Conservation (phyloP, 2,329 filamentous ascomycete species). For the Alternaria novae-zelandiae region DNA sequence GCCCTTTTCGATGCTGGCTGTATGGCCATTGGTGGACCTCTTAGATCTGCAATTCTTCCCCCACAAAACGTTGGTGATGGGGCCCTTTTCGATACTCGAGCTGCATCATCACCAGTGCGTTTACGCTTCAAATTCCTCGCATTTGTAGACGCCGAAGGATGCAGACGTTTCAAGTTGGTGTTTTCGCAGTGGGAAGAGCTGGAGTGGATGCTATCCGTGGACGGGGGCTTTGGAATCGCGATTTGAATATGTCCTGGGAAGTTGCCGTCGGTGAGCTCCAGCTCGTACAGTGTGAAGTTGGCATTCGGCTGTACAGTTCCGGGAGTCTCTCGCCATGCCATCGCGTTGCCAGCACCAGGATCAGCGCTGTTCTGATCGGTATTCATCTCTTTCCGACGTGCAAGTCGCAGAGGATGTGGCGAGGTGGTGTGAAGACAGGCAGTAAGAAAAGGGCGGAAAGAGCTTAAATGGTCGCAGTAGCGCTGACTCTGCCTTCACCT, state of each 20-base stretch:
- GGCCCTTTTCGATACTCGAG: not conserved
- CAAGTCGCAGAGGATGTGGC: not conserved
- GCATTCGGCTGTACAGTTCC: not conserved
- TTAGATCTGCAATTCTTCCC: too few relatives aligned
- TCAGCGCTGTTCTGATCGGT: not conserved
- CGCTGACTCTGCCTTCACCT: not conserved
- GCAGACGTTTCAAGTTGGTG: not conserved
- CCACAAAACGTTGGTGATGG: too few relatives aligned
- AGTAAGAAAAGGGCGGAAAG: not conserved
- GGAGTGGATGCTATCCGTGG: not conserved
- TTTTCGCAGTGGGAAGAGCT: not conserved
- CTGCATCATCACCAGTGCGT: not conserved
- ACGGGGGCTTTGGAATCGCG: not conserved
- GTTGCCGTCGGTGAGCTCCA: not conserved
- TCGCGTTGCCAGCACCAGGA: not conserved
- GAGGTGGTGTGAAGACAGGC: not conserved
- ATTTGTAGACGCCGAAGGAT: not conserved
- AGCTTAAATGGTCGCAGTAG: not conserved
- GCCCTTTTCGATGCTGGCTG: too few relatives aligned
- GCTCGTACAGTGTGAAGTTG: not conserved
- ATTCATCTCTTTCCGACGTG: not conserved
- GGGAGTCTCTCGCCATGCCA: not conserved
- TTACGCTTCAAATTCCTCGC: not conserved
- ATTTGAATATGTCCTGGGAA: not conserved
- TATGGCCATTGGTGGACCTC: too few relatives aligned